phyloP scores from a whole-genome alignment of 768 basidiomycete genomes.

The Leccinum longicurvipes region DNA sequence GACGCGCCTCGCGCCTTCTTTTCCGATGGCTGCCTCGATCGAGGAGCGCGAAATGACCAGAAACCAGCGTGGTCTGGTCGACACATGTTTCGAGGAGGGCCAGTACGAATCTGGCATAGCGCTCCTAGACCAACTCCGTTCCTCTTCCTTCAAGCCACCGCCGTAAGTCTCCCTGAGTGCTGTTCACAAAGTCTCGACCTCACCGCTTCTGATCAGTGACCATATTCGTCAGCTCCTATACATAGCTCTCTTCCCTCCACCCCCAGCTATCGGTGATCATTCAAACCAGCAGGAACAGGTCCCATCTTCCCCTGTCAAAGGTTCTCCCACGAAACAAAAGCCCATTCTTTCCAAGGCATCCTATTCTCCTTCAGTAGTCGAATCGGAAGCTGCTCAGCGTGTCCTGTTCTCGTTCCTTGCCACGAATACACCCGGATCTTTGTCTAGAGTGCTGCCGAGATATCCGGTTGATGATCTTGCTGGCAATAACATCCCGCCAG shows the following conservation, averaged over 20 bases:
- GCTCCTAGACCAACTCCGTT: constrained; percentile 59
- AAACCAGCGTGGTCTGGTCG: constrained; percentile 56
- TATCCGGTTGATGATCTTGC: constrained; percentile 32
- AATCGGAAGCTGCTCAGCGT: constrained; percentile 49
- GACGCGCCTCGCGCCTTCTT: constrained; percentile 6
- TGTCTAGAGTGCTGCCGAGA: constrained; percentile 54
- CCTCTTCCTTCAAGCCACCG: constrained; percentile 53
- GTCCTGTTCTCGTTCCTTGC: constrained; percentile 52
- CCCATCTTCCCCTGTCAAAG: constrained; percentile 34
- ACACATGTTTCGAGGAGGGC: constrained; percentile 73
- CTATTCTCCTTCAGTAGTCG: constrained; percentile 41
- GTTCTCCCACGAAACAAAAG: constrained; percentile 50
- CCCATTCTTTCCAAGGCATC: constrained; percentile 39
- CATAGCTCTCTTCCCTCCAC: constrained; percentile 62
- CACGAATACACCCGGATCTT: constrained; percentile 53
- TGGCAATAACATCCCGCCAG: constrained; percentile 1
- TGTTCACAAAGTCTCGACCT: constrained; percentile 10
- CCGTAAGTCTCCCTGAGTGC: constrained; percentile 40
- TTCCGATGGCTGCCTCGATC: constrained; percentile 9
- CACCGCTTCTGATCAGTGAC: constrained; percentile 36
- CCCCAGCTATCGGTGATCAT: constrained; percentile 13
- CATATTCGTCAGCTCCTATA: constrained; percentile 69
- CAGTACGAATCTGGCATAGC: constrained; percentile 69
- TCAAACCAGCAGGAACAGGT: constrained; percentile 19
- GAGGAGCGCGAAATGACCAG: constrained; percentile 44